Base-by-base conservation (phyloP, 169 alveolate species). In the Theileria orientalis region DNA sequence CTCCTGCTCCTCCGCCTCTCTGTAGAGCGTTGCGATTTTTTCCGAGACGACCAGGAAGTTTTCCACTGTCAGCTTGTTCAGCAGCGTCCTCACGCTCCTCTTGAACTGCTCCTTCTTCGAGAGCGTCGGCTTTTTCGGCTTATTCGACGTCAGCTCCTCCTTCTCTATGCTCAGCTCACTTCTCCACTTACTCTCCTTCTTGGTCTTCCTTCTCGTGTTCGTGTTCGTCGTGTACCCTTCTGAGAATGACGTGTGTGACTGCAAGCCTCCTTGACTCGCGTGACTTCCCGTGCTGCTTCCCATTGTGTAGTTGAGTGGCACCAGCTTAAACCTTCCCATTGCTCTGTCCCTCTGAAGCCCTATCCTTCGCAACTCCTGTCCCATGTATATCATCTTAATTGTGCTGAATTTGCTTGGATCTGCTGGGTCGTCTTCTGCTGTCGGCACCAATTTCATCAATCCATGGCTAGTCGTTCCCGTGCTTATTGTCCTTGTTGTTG, bases 21-120 rank as follows among this genome's bases (percentile, higher is more conserved):
- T 95, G 69, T 87, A 85, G 13, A 85, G 64, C 32, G 60, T 77
- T 29, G 95, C 95, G 29, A 94, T 64, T 33, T 91, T 92, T 69
- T 94, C 96, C 25, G 95, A 86, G 19, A 94, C 92, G 19, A 91
- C 90, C 6, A 87, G 83, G 80, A 94, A 94, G 69, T 94, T 94
- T 76, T 94, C 97, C 25, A 94, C 94, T 1, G 97, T 94, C 70
- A 94, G 83, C 74, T 94, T 94, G 71, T 94, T 94, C 74, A 94
- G 76, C 61, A 92, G 68, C 29, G 94, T 84, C 67, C 93, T 90
- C 33, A 90, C 91, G n/a, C 84, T 74, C 32, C 97, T 83, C 71
- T 83, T 83, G 59, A 91, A 84, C 74, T 80, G 86, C 56, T 91
- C 95, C 70, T 74, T 73, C 14, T 91, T 87, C 44, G 76, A 78